phyloP scores from a whole-genome alignment of 768 basidiomycete genomes.

The Crucibulum laeve region DNA sequence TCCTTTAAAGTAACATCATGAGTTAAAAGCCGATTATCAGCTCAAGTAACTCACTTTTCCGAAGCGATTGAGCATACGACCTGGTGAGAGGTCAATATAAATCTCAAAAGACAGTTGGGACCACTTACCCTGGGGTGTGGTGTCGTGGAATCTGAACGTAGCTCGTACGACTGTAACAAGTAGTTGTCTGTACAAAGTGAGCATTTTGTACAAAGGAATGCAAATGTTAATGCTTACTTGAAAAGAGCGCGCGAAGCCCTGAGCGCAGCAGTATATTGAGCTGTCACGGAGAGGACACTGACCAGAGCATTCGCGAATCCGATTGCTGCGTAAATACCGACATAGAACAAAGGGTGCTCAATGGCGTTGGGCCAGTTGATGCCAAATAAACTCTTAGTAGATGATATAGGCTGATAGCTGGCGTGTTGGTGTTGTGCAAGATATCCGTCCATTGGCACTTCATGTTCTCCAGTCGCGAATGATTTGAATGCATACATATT shows the following conservation, averaged over 20 bases:
- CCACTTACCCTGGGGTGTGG: conserved; percentile 65
- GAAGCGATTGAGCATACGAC: conserved; percentile 85
- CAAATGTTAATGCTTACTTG: conserved; percentile 16
- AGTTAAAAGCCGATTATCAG: conserved; percentile 5
- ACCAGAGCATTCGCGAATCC: conserved; percentile 42
- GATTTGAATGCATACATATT: conserved; percentile 26
- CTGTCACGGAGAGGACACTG: conserved; percentile 35
- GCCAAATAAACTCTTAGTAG: conserved; percentile 5
- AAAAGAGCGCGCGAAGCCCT: conserved; percentile 34
- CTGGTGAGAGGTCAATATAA: conserved; percentile 23
- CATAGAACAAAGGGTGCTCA: conserved; percentile 61
- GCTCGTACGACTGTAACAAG: conserved; percentile 70
- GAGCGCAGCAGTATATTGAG: conserved; percentile 53
- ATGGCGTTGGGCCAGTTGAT: conserved; percentile 37
- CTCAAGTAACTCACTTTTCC: conserved; percentile 43
- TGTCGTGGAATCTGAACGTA: conserved; percentile 82
- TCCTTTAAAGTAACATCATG: conserved; percentile 37
- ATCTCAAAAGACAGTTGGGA: not conserved
- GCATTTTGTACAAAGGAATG: not conserved
- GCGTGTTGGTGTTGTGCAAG: conserved; percentile 18
- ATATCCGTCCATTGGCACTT: conserved; percentile 30
- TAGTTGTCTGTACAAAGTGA: conserved; percentile 33
- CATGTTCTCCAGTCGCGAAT: conserved; percentile 32
- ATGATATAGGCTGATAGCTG: conserved; percentile 14
- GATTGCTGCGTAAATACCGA: conserved; percentile 56